These are phyloP conservation scores for Tylopilus sp. DNA, from an alignment of 1,284 basidiomycete species.

Conservation along the genomic window DNA sequence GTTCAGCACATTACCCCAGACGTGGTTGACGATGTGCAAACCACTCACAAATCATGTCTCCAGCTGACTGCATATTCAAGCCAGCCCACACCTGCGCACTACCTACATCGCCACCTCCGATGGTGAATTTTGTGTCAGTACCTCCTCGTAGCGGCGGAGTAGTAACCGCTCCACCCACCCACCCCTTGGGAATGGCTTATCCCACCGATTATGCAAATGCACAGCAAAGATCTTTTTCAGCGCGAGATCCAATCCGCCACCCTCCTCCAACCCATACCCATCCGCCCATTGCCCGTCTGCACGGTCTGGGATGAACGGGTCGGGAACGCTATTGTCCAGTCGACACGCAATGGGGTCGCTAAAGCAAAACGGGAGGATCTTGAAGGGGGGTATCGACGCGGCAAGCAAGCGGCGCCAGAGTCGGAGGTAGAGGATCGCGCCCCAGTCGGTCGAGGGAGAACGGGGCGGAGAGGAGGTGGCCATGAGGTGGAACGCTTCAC, in stretches of 20 bases:
- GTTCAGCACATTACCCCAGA: background rate
- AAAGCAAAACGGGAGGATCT: slow-evolving; percentile 90
- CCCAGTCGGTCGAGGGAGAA: slow-evolving; percentile 86
- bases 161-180: slow-evolving; percentile 83
- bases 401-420: slow-evolving; percentile 82
- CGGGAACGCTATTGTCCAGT: slow-evolving; percentile 87
- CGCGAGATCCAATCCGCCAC: slow-evolving; percentile 64
- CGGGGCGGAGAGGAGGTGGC: slow-evolving; percentile 69
- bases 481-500: slow-evolving; percentile 93
- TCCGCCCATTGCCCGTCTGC: slow-evolving; percentile 54
- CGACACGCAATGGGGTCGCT: slow-evolving; percentile 86
- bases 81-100: background rate
- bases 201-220: slow-evolving; percentile 94
- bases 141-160: slow-evolving; percentile 57
- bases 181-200: slow-evolving; percentile 69
- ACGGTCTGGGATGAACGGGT: slow-evolving; percentile 76
- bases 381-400: slow-evolving; percentile 75
- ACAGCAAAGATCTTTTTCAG: slow-evolving; percentile 79
- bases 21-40: background rate
- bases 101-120: background rate
- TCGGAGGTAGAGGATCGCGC: slow-evolving; percentile 83
- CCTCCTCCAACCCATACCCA: slow-evolving; percentile 57
- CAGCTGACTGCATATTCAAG: too few relatives aligned
- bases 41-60: background rate
- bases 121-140: background rate